Evolutionary conservation across 345 rosid species (phyloP).

Genomic region (Gossypium mustelinum): DNA sequence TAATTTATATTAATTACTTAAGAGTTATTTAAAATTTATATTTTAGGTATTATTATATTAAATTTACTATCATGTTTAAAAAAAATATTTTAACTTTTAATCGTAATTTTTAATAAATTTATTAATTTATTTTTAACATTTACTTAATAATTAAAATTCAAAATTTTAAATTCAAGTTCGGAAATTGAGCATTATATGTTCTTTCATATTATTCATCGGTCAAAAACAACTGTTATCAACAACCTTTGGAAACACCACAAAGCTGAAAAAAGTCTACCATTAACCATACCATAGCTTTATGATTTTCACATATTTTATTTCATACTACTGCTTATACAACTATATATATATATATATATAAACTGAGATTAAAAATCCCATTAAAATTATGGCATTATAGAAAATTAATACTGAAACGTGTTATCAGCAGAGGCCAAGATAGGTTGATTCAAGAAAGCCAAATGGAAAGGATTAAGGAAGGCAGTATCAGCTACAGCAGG

Average conservation of each 20-base stretch:
- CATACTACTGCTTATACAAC: neutral
- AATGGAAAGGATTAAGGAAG: slow-evolving; percentile 43
- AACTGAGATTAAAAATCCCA: neutral
- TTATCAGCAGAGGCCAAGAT: slow-evolving; percentile 65
- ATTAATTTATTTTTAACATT: too few relatives aligned
- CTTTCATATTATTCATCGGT: neutral
- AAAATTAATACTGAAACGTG: slow-evolving; percentile 39
- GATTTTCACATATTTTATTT: neutral
- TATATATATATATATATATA: neutral
- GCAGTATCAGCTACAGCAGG: neutral
- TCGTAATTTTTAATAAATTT: too few relatives aligned
- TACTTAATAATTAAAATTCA: too few relatives aligned
- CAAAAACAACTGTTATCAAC: neutral
- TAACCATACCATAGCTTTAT: neutral
- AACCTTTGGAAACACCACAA: neutral
- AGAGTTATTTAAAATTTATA: too few relatives aligned
- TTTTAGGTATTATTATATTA: too few relatives aligned
- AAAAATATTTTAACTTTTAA: too few relatives aligned
- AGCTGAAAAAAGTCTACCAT: neutral
- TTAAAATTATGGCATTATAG: slow-evolving; percentile 6
- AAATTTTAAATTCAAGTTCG: too few relatives aligned
- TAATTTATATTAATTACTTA: too few relatives aligned
- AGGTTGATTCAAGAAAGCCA: slow-evolving; percentile 55
- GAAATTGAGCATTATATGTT: neutral
- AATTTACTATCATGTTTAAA: too few relatives aligned